Evolutionary conservation across 2,329 filamentous ascomycete species (phyloP), one percentile per base, ranked within the genome.

Genomic region (Scytalidium lignicola): DNA sequence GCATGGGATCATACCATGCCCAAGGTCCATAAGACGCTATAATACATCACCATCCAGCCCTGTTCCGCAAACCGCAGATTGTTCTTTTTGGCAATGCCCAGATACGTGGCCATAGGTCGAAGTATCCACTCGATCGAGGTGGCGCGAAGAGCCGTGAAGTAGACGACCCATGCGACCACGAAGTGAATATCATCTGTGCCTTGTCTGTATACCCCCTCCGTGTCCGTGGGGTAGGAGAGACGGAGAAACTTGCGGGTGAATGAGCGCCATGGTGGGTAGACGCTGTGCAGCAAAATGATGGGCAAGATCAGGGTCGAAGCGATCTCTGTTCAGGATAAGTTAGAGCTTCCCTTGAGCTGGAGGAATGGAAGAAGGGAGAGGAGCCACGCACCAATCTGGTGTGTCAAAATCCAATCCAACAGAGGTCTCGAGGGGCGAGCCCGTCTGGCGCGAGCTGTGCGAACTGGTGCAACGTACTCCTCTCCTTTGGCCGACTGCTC

Each of bases 11-110:
- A 60, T 75, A 95, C 88, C 75, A 95, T 78, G 58, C 93, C 93
- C 53, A 92, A 72, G 12, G 82, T 76, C 87, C 90, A 97, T 65
- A 91, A 92, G 48, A 85, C 73, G 42, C 73, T 72, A 67, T 92
- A 92, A 71, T 96, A 97, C 41, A 93, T 68, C 49, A 95, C 72
- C 64, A 96, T 75, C 89, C 92, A 97, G 43, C 85, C 89, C 71
- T 99, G 93, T 72, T 99, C 93, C 54, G 90, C 90, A 70, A 97
- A 95, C 51, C 93, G 81, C 51, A 86, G 73, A 43, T 83, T 82
- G 72, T 96, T 96, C 64, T 75, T 76, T 63, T 85, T 88, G 59
- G 78, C 77, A 59, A 96, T 80, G 29, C 92, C 92, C 55, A 79
- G 77, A 43, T 75, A 71, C 55, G 80, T 83, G 41, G 87, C 91